phyloP scores from a whole-genome alignment of 2,329 filamentous ascomycete genomes.

The Penicillium sp. region DNA sequence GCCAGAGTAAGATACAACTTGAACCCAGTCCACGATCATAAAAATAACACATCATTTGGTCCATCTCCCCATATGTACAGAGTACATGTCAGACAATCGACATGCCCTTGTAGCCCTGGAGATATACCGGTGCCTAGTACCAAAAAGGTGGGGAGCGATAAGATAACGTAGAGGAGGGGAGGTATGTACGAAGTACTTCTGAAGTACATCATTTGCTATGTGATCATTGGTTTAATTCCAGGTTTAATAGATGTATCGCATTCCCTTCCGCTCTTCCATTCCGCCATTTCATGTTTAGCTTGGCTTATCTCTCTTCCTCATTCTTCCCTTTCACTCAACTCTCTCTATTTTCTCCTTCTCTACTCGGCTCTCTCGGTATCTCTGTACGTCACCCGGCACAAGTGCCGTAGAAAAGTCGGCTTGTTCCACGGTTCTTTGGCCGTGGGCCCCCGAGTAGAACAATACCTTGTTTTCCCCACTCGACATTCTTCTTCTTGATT shows the following conservation, averaged over 20 bases:
- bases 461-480: conserved; percentile 8
- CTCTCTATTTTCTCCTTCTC: neutral
- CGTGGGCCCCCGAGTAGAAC: conserved; percentile 14
- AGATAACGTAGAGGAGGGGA: conserved; percentile 4
- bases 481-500: neutral
- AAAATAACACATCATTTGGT: no score
- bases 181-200: neutral
- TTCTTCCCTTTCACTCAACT: neutral
- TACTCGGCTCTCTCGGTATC: conserved; percentile 4
- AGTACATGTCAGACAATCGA: no score
- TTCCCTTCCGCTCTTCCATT: conserved; percentile 5
- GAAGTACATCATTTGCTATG: conserved; percentile 4
- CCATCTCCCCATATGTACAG: no score
- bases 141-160: conserved; percentile 1
- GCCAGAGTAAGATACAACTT: neutral
- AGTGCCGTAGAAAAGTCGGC: conserved; percentile 10
- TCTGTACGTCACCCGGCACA: conserved; percentile 7
- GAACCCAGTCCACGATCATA: neutral
- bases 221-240: neutral
- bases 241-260: conserved; percentile 10
- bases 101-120: no score
- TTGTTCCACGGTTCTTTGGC: conserved; percentile 22
- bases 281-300: conserved; percentile 7
- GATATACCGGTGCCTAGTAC: neutral
- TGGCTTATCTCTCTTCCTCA: neutral